A percentile compares a stretch with the other conserved stretches of the same genome.
These are phyloP conservation scores for Cyberlindnera misumaiensis DNA, from an alignment of 805 yeast species.

Conservation along the genomic window DNA sequence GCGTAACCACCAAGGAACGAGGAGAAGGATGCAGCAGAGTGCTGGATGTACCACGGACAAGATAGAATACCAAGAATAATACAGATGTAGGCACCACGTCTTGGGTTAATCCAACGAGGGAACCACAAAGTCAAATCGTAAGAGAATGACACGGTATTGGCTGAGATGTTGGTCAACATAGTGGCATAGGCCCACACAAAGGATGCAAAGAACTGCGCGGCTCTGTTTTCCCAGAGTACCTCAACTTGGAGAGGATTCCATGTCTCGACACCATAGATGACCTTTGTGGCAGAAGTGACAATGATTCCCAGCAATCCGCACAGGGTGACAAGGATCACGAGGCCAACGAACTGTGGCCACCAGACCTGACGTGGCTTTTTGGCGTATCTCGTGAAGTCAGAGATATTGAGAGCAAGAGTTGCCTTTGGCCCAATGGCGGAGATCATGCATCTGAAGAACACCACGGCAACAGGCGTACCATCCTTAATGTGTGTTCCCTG, in stretches of 20 bases:
- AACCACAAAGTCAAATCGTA: constrained; percentile 51
- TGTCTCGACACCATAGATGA: constrained; percentile 30
- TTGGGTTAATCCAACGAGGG: constrained; percentile 51
- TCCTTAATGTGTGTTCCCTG: constrained; percentile 18
- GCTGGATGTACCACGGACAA: constrained; percentile 63
- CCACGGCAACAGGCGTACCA: constrained; percentile 19
- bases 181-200: constrained; percentile 19
- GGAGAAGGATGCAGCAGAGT: constrained; percentile 60
- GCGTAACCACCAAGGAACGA: constrained; percentile 72
- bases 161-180: constrained; percentile 67
- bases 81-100: constrained; percentile 61
- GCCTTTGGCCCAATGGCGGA: constrained; percentile 30
- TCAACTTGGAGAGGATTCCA: constrained; percentile 39
- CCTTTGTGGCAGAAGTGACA: constrained; percentile 32
- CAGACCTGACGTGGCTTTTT: constrained; percentile 25
- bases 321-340: constrained; percentile 23
- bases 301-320: constrained; percentile 28
- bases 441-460: constrained; percentile 23
- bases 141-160: constrained; percentile 55
- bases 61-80: constrained; percentile 60
- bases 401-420: constrained; percentile 30
- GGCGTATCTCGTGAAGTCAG: constrained; percentile 34
- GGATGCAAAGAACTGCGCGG: constrained; percentile 20
- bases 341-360: constrained; percentile 27
- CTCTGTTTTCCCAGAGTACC: constrained; percentile 25